Percentiles rank a stretch among this genome's conserved stretches.
These are phyloP conservation scores for Stephania japonica DNA, from an alignment of 164 flowering plant genomes.

Conservation along the genomic window DNA sequence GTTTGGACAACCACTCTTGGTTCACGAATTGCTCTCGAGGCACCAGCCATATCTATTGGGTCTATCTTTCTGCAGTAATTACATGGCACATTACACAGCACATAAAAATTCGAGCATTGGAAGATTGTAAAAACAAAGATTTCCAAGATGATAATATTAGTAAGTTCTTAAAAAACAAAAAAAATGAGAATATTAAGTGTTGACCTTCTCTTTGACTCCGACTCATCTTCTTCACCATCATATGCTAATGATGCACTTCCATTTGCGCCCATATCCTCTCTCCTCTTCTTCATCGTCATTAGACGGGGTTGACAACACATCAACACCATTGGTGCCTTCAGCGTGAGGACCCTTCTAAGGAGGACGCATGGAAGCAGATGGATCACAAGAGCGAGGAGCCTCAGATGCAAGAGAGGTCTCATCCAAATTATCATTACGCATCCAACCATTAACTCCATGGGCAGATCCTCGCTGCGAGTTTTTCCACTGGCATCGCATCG, in stretches of 20 bases:
- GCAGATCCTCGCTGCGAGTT: conserved; percentile 29
- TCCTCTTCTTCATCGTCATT: conserved; percentile 81
- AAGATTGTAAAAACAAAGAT: not conserved
- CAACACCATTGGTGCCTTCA: conserved; percentile 46
- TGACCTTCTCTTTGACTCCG: conserved; percentile 90
- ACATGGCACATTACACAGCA: not conserved
- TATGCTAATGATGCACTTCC: conserved; percentile 63
- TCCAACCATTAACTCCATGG: conserved; percentile 38
- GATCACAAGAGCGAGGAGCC: conserved; percentile 40
- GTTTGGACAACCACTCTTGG: conserved; percentile 97
- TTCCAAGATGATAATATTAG: not conserved
- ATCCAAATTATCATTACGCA: conserved; percentile 49
- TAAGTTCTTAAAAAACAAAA: too few species aligned
- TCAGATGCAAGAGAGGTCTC: conserved; percentile 42
- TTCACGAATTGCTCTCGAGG: conserved; percentile 80
- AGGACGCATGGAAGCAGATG: conserved; percentile 32
- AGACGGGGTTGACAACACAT: conserved; percentile 66
- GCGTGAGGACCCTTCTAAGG: conserved; percentile 43
- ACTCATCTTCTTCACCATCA: conserved; percentile 84
- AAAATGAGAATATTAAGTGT: too few species aligned
- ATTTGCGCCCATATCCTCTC: conserved; percentile 61
- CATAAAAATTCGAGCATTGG: not conserved
- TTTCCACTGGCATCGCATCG: conserved; percentile 35
- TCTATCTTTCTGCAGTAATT: conserved; percentile 59
- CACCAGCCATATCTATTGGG: conserved; percentile 62